Evolutionary conservation across 163 green algal genomes (phyloP).

Genomic region (Prototheca wickerhamii): DNA sequence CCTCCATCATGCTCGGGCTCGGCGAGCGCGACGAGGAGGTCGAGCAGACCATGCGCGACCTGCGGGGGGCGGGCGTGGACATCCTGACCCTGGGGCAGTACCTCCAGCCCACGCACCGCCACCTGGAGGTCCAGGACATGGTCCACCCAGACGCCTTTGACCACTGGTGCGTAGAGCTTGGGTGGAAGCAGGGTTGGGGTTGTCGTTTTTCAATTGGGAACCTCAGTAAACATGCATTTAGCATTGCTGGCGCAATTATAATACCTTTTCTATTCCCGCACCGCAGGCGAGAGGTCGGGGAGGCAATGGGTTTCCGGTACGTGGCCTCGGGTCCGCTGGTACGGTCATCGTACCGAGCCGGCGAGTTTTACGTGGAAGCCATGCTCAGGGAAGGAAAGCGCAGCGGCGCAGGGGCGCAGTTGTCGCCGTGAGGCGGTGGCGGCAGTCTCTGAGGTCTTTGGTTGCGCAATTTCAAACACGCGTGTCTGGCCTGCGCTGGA

Average conservation of each 20-base stretch:
- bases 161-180: slow-evolving; percentile 62
- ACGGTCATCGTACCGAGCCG: slow-evolving; percentile 85
- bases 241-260: not conserved
- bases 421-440: no score
- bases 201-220: not conserved
- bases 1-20: slow-evolving; percentile 89
- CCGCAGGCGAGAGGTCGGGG: slow-evolving; percentile 51
- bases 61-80: slow-evolving; percentile 76
- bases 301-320: slow-evolving; percentile 90
- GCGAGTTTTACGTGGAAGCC: slow-evolving; percentile 74
- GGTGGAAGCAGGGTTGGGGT: slow-evolving; percentile 40
- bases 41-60: slow-evolving; percentile 68
- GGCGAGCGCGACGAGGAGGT: slow-evolving; percentile 66
- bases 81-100: slow-evolving; percentile 95
- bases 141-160: slow-evolving; percentile 88
- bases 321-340: slow-evolving; percentile 89
- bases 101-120: slow-evolving; percentile 78
- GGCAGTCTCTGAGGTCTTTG: no score
- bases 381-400: slow-evolving; percentile 27
- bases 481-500: no score
- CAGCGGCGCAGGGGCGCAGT: not conserved
- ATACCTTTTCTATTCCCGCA: not conserved
- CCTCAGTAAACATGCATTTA: not conserved
- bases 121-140: slow-evolving; percentile 74
- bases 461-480: no score